These are phyloP conservation scores for Apiosordaria backusii DNA, from an alignment of 495 filamentous ascomycete species.

Conservation along the genomic window DNA sequence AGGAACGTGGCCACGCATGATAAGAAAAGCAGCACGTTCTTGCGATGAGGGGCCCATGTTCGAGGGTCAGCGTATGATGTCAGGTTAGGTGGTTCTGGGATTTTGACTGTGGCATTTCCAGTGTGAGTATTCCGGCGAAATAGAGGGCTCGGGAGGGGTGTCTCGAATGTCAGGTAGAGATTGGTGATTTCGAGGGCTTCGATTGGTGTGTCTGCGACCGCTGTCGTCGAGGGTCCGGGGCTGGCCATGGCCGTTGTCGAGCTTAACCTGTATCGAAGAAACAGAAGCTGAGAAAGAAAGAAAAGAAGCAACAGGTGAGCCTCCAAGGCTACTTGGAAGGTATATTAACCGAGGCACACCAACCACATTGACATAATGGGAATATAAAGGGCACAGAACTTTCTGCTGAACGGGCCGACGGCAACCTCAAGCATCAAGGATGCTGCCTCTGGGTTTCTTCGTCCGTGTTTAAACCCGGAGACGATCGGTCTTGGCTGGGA, in stretches of 20 bases:
- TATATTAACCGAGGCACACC: too few species aligned
- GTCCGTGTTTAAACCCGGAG: conserved; percentile 4
- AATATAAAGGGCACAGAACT: background rate
- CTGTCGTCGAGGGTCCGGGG: background rate
- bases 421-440: background rate
- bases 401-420: background rate
- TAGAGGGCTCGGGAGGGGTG: conserved; percentile 49
- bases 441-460: background rate
- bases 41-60: conserved; percentile 65
- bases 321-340: background rate
- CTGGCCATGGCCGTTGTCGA: background rate
- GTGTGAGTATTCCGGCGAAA: conserved; percentile 29
- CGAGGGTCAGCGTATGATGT: conserved; percentile 66
- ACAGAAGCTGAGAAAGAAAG: background rate
- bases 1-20: conserved; percentile 71
- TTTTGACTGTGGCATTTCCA: background rate
- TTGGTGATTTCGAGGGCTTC: background rate
- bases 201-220: background rate
- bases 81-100: conserved; percentile 58
- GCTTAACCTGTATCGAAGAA: background rate
- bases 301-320: background rate
- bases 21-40: conserved; percentile 68
- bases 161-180: conserved; percentile 26
- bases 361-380: background rate
- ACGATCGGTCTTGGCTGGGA: conserved; percentile 8